Evolutionary conservation across 208 protist species (phyloP).

Genomic region (Acanthamoeba divionensis): DNA sequence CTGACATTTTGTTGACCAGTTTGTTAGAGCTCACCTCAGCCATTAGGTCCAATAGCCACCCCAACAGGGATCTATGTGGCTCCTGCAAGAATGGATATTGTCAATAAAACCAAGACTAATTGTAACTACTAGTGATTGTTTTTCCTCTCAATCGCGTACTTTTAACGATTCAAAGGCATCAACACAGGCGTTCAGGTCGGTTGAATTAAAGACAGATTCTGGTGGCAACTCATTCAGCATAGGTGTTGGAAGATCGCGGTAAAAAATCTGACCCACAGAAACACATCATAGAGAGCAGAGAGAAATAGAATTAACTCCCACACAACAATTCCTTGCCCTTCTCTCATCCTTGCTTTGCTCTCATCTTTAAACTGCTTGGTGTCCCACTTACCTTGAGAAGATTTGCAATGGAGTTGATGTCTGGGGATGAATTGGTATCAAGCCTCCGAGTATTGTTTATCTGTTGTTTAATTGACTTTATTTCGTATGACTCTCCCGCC

Average conservation of each 20-base stretch:
- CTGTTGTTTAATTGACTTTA: slow-evolving; percentile 22
- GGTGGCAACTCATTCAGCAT: slow-evolving; percentile 18
- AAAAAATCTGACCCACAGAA: background rate
- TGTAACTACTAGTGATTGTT: no score
- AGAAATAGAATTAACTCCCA: background rate
- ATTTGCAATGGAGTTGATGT: slow-evolving; percentile 41
- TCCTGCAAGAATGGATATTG: no score
- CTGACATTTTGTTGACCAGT: slow-evolving; percentile 21
- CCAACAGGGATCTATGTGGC: background rate
- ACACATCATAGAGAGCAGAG: background rate
- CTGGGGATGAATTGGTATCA: background rate
- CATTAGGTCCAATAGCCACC: slow-evolving; percentile 45
- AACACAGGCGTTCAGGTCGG: background rate
- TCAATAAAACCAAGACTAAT: no score
- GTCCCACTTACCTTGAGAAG: slow-evolving; percentile 49
- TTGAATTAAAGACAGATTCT: background rate
- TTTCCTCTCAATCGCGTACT: background rate
- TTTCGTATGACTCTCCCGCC: background rate
- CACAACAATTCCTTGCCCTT: no score
- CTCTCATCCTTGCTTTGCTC: background rate
- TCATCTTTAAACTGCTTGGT: no score
- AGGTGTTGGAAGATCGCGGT: slow-evolving; percentile 18
- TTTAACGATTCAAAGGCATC: slow-evolving; percentile 26
- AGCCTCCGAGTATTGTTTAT: slow-evolving; percentile 29
- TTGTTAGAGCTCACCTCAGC: slow-evolving; percentile 9